Conservation (phyloP, 768 basidiomycete genomes). For the Phylloporus scabripes region DNA sequence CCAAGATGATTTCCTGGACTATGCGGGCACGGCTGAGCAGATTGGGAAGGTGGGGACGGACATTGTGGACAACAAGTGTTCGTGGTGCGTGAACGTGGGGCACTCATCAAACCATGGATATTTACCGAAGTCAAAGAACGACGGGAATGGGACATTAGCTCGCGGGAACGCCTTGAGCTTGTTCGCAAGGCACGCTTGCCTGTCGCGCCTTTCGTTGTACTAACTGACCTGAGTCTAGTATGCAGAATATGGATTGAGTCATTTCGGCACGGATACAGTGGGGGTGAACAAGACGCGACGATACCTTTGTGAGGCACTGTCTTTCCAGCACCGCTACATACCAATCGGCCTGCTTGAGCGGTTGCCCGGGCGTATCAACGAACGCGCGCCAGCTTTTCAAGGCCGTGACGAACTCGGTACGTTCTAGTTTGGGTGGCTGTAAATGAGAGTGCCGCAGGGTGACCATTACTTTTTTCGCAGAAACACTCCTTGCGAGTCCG, state of each 20-base stretch:
- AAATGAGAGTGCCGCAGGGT: neutral
- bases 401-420: conserved; percentile 85
- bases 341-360: conserved; percentile 88
- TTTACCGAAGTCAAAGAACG: conserved; percentile 93
- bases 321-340: conserved; percentile 94
- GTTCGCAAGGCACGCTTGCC: conserved; percentile 56
- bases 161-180: conserved; percentile 75
- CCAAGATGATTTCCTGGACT: conserved; percentile 89
- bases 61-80: conserved; percentile 98
- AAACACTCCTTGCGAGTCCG: conserved; percentile 76
- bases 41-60: conserved; percentile 98
- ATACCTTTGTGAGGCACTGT: conserved; percentile 92
- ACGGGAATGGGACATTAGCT: conserved; percentile 90
- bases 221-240: conserved; percentile 44
- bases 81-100: conserved; percentile 90
- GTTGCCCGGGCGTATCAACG: conserved; percentile 80
- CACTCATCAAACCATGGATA: conserved; percentile 93
- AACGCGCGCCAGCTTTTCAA: conserved; percentile 80
- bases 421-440: conserved; percentile 25
- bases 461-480: conserved; percentile 34
- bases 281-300: conserved; percentile 89
- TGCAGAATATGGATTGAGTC: conserved; percentile 80
- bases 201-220: neutral
- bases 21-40: conserved; percentile 80
- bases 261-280: conserved; percentile 81